These are phyloP conservation scores for Phycomyces nitens DNA, from an alignment of 192 early-diverging fungal genomes.

Conservation along the genomic window DNA sequence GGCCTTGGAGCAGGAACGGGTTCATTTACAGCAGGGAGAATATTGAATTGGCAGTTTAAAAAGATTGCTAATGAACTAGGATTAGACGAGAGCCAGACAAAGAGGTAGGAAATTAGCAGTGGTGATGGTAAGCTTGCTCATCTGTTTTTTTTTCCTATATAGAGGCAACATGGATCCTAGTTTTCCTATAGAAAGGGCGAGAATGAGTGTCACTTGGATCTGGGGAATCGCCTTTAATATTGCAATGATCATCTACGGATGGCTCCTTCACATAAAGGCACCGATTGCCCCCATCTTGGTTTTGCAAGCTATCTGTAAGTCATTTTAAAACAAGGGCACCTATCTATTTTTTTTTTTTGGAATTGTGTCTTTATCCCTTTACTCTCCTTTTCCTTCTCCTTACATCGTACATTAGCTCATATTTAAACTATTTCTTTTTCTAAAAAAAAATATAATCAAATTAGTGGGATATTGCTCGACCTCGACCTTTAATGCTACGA, in stretches of 20 bases:
- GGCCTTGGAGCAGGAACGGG: conserved; percentile 41
- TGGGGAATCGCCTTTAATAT: neutral
- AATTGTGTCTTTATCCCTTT: neutral
- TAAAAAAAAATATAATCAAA: neutral
- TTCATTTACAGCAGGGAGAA: conserved; percentile 33
- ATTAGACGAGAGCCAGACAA: conserved; percentile 3
- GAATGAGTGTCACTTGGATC: conserved; percentile 8
- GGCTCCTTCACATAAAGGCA: neutral
- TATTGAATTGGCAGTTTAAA: conserved; percentile 21
- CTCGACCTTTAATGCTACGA: conserved; percentile 18
- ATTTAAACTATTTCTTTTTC: too few relatives aligned
- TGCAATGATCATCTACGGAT: conserved; percentile 8
- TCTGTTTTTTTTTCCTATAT: neutral
- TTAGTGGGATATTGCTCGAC: conserved; percentile 24
- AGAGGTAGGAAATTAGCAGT: neutral
- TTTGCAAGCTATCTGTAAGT: conserved; percentile 16
- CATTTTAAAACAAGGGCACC: neutral
- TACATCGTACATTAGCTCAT: neutral
- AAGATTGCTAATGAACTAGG: conserved; percentile 7
- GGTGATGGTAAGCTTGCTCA: neutral
- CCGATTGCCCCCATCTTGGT: neutral
- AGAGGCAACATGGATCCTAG: conserved; percentile 9
- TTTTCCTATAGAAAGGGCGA: conserved; percentile 19
- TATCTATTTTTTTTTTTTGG: neutral
- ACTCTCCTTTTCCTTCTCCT: neutral